phyloP scores from a whole-genome alignment of 306 rosid genomes.

The Cyamopsis tetragonoloba region DNA sequence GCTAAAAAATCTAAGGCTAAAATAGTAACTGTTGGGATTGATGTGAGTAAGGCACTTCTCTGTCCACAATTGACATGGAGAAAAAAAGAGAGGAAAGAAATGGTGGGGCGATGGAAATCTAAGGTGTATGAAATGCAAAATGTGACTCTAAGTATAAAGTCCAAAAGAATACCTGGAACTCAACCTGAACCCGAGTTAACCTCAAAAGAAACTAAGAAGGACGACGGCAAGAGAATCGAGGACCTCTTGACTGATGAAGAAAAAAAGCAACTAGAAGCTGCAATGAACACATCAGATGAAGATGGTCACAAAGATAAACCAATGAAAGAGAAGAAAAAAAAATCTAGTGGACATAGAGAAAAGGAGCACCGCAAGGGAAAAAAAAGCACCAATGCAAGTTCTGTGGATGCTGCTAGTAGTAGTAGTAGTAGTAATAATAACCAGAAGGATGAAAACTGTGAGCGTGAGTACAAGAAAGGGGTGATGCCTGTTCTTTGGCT shows the following conservation, averaged over 20 bases:
- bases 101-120: conserved; percentile 78
- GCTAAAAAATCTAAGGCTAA: conserved; percentile 46
- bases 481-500: conserved; percentile 87
- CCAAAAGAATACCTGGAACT: conserved; percentile 68
- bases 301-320: conserved; percentile 34
- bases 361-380: conserved; percentile 51
- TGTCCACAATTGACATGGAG: conserved; percentile 85
- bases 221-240: conserved; percentile 44
- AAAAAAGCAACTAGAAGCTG: conserved; percentile 70
- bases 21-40: conserved; percentile 61
- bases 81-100: conserved; percentile 74
- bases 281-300: conserved; percentile 55
- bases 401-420: conserved; percentile 33
- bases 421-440: too few relatives aligned
- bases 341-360: conserved; percentile 60
- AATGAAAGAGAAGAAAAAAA: conserved; percentile 42
- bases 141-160: conserved; percentile 67
- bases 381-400: conserved; percentile 34
- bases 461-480: conserved; percentile 63
- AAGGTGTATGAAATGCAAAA: conserved; percentile 90
- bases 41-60: conserved; percentile 79
- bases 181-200: conserved; percentile 47
- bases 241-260: conserved; percentile 76
- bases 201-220: conserved; percentile 45
- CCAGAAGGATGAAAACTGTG: conserved; percentile 44